Conservation (phyloP, 2,329 filamentous ascomycete genomes). For the Botrytis medusae region DNA sequence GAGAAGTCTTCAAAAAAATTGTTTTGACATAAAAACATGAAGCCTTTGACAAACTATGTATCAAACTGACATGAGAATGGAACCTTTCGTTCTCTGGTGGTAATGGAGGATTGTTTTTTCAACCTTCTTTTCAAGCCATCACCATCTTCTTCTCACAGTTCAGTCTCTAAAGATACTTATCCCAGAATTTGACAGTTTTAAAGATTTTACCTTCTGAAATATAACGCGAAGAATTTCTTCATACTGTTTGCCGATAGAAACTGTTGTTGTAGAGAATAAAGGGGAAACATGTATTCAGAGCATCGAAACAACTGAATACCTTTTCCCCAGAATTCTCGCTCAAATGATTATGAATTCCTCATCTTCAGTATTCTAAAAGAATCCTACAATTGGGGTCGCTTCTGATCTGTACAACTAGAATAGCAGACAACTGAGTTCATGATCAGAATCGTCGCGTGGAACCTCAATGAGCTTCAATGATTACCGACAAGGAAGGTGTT, state of each 20-base stretch:
- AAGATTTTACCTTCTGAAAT: neutral
- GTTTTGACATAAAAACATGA: neutral
- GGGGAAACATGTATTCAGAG: neutral
- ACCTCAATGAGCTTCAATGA: too few relatives aligned
- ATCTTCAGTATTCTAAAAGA: too few relatives aligned
- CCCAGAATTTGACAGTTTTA: too few relatives aligned
- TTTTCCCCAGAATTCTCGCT: neutral
- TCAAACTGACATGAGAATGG: neutral
- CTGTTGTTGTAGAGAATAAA: neutral
- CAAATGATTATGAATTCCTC: neutral
- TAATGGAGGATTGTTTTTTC: neutral
- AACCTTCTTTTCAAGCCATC: neutral
- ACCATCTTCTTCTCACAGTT: neutral
- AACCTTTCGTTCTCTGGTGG: neutral
- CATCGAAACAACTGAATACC: neutral
- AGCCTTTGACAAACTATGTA: neutral
- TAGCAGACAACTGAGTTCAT: too few relatives aligned
- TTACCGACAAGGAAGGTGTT: too few relatives aligned
- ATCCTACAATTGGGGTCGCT: too few relatives aligned
- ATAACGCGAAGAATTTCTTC: neutral
- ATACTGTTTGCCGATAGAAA: neutral
- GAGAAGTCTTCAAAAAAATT: neutral
- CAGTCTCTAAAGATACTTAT: neutral
- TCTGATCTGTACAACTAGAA: too few relatives aligned
- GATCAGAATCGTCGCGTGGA: too few relatives aligned